Evolutionary conservation across 2,329 filamentous ascomycete species (phyloP), one percentile per base, ranked within the genome.

Genomic region (Pseudopithomyces chartarum): DNA sequence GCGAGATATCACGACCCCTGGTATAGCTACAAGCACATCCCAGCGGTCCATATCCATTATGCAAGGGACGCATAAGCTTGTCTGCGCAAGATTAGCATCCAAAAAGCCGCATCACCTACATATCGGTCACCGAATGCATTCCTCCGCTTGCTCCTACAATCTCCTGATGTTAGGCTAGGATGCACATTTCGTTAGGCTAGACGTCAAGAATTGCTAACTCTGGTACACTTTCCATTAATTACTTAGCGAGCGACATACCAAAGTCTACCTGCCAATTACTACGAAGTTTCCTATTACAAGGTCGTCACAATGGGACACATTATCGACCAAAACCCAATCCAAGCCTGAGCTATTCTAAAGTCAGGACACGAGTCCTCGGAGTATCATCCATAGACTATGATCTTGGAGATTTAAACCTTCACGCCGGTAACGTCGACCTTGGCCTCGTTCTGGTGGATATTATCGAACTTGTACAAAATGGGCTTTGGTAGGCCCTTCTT

Each of bases 381-480:
- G 19, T 15, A 38, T 10, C n/a, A 17, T n/a, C 8, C 23, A 8
- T 3, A 15, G 13, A 36, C 1, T n/a, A 20, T n/a, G 11, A 11
- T 12, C 13, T 17, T 26, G 29, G 13, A 29, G 11, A 2, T 38
- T 26, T 51, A 51, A 15, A 26, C 48, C 36, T 51, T 51, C 36
- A 20, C n/a, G 17, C 36, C 48, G n/a, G 48, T 51, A 26, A 42
- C n/a, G 11, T 51, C 48, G n/a, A 38, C 23, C 19, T n/a, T 33
- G n/a, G 48, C 11, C 36, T 33, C 34, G 23, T 2, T 26, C 6
- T 10, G 22, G 26, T 67, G 63, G 23, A 55, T 52, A 6, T 71
- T 59, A 17, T 70, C 73, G 52, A 77, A 72, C 34, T 75, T 67
- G 66, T 79, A 79, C 17, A 80, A 61, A 47, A 72, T 66, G 33